Evolutionary conservation across 805 yeast genomes (phyloP).

Genomic region (Kregervanrija pseudodelftensis): DNA sequence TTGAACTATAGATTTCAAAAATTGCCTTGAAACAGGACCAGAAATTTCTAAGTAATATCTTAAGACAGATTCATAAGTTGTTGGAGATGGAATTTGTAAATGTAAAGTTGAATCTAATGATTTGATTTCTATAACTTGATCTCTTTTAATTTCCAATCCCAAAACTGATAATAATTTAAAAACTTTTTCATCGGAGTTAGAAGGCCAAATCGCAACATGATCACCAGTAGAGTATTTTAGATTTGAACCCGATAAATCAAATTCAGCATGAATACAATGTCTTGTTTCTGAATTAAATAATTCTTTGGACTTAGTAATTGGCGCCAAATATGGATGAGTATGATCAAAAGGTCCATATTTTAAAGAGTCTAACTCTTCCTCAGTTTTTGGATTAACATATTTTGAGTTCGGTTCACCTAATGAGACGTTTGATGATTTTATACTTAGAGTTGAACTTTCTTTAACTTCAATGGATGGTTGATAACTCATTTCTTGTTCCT

Average conservation of each 20-base stretch:
- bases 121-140: conserved; percentile 54
- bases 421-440: conserved; percentile 35
- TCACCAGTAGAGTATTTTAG: conserved; percentile 91
- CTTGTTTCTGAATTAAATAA: conserved; percentile 57
- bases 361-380: conserved; percentile 23
- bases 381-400: conserved; percentile 35
- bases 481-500: conserved; percentile 74
- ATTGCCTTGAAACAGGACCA: conserved; percentile 91
- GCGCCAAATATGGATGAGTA: conserved; percentile 76
- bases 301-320: conserved; percentile 54
- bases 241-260: conserved; percentile 69
- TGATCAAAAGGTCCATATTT: conserved; percentile 72
- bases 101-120: conserved; percentile 64
- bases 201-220: conserved; percentile 92
- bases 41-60: conserved; percentile 86
- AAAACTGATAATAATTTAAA: conserved; percentile 58
- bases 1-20: conserved; percentile 60
- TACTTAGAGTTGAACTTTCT: conserved; percentile 30
- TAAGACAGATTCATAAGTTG: conserved; percentile 80
- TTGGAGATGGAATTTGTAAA: conserved; percentile 58
- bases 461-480: conserved; percentile 56
- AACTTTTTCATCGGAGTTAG: conserved; percentile 73
- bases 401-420: conserved; percentile 77
- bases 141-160: conserved; percentile 45
- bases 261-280: conserved; percentile 85